phyloP scores from a whole-genome alignment of 2,329 filamentous ascomycete species.

The Paraphaeosphaeria sporulosa region DNA sequence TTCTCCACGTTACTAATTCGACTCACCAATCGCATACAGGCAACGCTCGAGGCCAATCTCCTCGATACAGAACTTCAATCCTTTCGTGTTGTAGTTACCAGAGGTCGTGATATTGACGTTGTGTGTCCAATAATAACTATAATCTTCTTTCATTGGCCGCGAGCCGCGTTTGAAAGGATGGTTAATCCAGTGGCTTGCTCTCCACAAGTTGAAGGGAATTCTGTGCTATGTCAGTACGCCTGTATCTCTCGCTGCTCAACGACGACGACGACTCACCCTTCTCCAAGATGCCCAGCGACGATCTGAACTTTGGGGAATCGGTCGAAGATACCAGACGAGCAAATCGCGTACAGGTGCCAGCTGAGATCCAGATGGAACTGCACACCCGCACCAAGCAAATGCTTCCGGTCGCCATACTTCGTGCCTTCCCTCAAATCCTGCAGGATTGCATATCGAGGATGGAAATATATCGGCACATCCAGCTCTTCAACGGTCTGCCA shows the following conservation, averaged over 20 bases:
- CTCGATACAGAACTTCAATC: constrained; percentile 52
- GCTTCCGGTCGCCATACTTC: constrained; percentile 38
- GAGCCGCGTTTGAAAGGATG: constrained; percentile 51
- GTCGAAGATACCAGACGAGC: constrained; percentile 55
- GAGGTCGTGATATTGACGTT: constrained; percentile 55
- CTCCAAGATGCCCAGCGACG: constrained; percentile 55
- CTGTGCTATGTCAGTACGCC: constrained; percentile 28
- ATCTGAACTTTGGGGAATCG: constrained; percentile 52
- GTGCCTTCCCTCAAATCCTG: constrained; percentile 35
- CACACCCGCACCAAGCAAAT: constrained; percentile 40
- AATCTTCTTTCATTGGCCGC: constrained; percentile 50
- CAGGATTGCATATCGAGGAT: constrained; percentile 41
- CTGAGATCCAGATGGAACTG: constrained; percentile 54
- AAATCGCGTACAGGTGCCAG: constrained; percentile 57
- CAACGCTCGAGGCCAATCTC: constrained; percentile 51
- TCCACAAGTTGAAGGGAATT: constrained; percentile 54
- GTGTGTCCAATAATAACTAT: constrained; percentile 49
- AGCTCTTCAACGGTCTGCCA: constrained; percentile 43
- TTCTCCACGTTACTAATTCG: neutral
- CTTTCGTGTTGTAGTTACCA: constrained; percentile 52
- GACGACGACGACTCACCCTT: constrained; percentile 35
- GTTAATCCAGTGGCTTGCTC: constrained; percentile 54
- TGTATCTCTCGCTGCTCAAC: neutral
- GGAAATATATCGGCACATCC: constrained; percentile 45
- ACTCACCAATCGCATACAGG: constrained; percentile 49